Conservation (phyloP, 73 alveolate genomes). For the Diophrys appendiculata region DNA sequence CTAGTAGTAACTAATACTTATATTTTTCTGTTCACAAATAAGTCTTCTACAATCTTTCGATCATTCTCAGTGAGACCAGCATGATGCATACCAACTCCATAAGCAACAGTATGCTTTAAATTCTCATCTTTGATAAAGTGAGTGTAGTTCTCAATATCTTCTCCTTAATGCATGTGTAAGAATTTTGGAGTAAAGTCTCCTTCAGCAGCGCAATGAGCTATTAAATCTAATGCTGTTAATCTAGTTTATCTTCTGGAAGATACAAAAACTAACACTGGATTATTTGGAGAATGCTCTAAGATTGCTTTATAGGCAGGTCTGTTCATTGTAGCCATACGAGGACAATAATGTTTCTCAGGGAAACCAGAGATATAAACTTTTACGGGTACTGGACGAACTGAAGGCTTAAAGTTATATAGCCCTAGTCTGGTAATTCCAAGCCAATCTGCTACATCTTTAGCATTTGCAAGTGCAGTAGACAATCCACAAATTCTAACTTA, state of each 20-base stretch:
- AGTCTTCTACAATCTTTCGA: conserved; percentile 97
- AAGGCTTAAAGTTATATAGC: conserved; percentile 98
- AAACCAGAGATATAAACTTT: conserved; percentile 98
- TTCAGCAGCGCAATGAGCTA: too few relatives aligned
- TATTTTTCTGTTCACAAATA: conserved; percentile 92
- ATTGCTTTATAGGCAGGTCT: conserved; percentile 98
- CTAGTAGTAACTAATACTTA: conserved; percentile 97
- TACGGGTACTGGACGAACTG: conserved; percentile 99
- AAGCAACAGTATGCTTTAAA: conserved; percentile 80
- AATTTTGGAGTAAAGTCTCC: too few relatives aligned
- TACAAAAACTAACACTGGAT: conserved; percentile 94
- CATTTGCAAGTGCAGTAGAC: conserved; percentile 99
- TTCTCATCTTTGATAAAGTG: conserved; percentile 82
- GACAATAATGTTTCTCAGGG: conserved; percentile 97
- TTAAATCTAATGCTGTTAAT: conserved; percentile 97
- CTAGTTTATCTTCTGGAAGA: conserved; percentile 98
- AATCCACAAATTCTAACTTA: conserved; percentile 94
- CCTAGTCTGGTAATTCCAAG: conserved; percentile 96
- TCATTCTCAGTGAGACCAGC: conserved; percentile 98
- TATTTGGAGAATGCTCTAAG: conserved; percentile 86
- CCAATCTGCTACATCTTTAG: conserved; percentile 99
- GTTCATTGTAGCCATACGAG: conserved; percentile 99
- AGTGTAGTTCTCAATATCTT: conserved; percentile 60
- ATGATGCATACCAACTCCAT: conserved; percentile 99
- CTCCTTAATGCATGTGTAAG: conserved; percentile 62